Evolutionary conservation across 1,139 yeast species (phyloP), one percentile per base, ranked within the genome.

Genomic region (Magnusiomyces clavatus): DNA sequence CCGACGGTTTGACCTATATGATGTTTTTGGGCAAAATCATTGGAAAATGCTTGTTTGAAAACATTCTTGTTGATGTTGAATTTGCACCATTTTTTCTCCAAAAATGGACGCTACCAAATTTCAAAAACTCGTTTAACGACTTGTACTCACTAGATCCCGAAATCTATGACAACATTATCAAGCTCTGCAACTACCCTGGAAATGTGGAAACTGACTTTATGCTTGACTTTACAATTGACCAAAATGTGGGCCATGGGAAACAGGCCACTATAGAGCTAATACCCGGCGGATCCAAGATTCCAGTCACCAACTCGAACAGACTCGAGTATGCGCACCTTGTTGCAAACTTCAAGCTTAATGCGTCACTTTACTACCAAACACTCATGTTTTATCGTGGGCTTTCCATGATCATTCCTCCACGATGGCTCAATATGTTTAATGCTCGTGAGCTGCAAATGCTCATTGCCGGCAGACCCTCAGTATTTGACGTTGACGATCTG

Each of bases 31-130:
- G 98, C 0, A 81, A 77, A 68, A 71, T 89, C 10, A 74, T 92
- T 48, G 98, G 97, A 1, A 92, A 89, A 64, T 89, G 97, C 62
- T 71, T 92, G n/a, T 88, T 85, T 63, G 96, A 87, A 54, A 81
- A 82, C 52, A 83, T 89, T 2, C 72, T 90, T 57, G 80, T 92
- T 13, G 96, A 90, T 65, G 78, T 87, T 29, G 78, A 83, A 16
- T 90, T 92, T 74, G 90, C 97, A 0, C 87, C 94, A 2, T 88
- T 89, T 60, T 92, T 92, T 63, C 67, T 92, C 48, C 83, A 81
- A 57, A 86, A 85, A 64, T 80, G 94, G 86, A 57, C 65, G 1
- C 63, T 60, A 2, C 64, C 74, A 66, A 43, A 43, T 6, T 40
- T 43, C 17, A 77, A 77, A 55, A 78, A 73, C 56, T 79, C 90